A percentile compares a stretch with the other conserved stretches of the same genome.
Evolutionary conservation across 2,329 filamentous ascomycete species (phyloP).

Genomic region (Endothia cerciana): DNA sequence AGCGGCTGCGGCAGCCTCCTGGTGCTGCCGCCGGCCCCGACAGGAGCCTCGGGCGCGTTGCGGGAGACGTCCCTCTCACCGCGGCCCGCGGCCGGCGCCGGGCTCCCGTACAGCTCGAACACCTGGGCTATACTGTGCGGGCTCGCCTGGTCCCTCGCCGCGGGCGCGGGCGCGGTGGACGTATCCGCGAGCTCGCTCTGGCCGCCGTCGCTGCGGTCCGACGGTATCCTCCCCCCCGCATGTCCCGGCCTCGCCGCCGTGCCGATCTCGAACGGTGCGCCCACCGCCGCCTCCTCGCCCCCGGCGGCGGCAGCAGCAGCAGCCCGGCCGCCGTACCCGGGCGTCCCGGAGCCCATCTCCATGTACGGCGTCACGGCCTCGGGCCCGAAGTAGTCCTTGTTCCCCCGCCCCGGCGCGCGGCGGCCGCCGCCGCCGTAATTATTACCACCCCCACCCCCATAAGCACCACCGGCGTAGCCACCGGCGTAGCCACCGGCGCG

Average conservation of each 20-base stretch:
- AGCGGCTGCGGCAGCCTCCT: conserved; percentile 19
- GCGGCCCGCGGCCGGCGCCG: neutral
- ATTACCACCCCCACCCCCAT: too few relatives aligned
- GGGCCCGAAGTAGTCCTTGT: conserved; percentile 15
- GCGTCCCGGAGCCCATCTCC: conserved; percentile 10
- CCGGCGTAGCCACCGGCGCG: neutral
- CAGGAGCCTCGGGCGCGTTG: neutral
- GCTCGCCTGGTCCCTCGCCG: conserved; percentile 28
- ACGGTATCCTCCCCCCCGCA: neutral
- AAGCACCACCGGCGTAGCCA: conserved; percentile 32
- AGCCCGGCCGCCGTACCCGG: too few relatives aligned
- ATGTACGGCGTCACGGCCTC: neutral
- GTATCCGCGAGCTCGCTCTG: conserved; percentile 20
- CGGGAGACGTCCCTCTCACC: neutral
- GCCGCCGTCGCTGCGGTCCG: conserved; percentile 8
- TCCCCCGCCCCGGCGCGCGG: too few relatives aligned
- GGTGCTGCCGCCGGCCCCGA: neutral
- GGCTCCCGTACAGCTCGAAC: conserved; percentile 50
- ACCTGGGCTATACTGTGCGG: conserved; percentile 38
- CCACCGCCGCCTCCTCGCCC: conserved; percentile 19
- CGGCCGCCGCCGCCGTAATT: too few relatives aligned
- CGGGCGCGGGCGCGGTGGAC: conserved; percentile 25
- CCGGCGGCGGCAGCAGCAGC: conserved; percentile 22
- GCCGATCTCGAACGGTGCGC: too few relatives aligned
- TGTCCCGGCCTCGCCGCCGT: too few relatives aligned